Evolutionary conservation across 148 eudicot species (phyloP), one percentile per base, ranked within the genome.

Genomic region (Rhododendron ovatum): DNA sequence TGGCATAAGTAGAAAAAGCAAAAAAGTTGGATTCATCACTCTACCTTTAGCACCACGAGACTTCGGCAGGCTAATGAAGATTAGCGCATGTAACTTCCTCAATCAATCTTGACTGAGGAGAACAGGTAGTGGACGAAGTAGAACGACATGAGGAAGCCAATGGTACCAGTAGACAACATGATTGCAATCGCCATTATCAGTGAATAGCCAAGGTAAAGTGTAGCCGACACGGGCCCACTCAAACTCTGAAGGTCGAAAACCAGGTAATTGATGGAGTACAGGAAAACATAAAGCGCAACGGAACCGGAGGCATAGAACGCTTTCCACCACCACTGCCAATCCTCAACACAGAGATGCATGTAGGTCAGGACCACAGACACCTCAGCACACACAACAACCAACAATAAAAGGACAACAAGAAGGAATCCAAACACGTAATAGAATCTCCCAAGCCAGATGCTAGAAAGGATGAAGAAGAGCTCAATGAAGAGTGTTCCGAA

Each of bases 261-360:
- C 86, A 93, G 85, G 86, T 92, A 93, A 24, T 90, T 91, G 53
- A 93, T 89, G 74, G 96, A 93, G 89, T 92, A 92, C 4, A 92
- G 89, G 92, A 93, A 93, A 48, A 93, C 92, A 22, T 92, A 93
- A 6, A 93, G 85, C 15, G 94, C 83, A 85, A 91, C 94, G 0
- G 96, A 92, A n/a, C 96, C 96, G 0, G 96, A 90, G 24, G 93
- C 93, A 78, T 81, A 93, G 87, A 92, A 93, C 0, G 96, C 89
- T 67, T 93, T 93, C 96, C 96, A 93, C 96, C 96, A 93, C 96
- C 96, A 93, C 75, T 88, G 86, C 96, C 96, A 93, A 74, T 93
- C 96, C 87, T 92, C 94, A 41, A 91, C 92, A 47, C 96, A 92
- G 5, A 93, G 91, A 88, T 92, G 94, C 93, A 92, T 92, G 91